These are phyloP conservation scores for Lactarius psammicola DNA, from an alignment of 768 basidiomycete species.

Conservation along the genomic window DNA sequence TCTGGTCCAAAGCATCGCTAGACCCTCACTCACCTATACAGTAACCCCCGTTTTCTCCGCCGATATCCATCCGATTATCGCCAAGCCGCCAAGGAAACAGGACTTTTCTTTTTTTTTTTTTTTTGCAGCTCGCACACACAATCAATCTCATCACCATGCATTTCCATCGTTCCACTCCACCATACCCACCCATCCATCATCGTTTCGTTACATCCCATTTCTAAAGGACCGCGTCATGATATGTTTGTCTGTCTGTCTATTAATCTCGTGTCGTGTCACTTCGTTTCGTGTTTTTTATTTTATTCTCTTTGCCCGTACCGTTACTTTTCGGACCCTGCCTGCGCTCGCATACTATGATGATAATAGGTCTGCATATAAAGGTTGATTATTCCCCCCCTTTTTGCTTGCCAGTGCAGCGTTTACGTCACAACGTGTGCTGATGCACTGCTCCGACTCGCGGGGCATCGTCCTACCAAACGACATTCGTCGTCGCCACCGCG, in stretches of 20 bases:
- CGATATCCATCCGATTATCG: neutral
- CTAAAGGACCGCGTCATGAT: neutral
- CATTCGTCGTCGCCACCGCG: neutral
- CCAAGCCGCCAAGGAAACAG: neutral
- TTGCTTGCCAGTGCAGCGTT: neutral
- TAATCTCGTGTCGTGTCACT: neutral
- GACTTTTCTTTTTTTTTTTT: neutral
- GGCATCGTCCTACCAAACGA: neutral
- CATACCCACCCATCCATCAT: slow-evolving; percentile 2
- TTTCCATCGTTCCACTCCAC: neutral
- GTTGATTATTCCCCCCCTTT: neutral
- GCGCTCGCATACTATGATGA: neutral
- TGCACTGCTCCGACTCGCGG: neutral
- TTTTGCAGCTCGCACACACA: neutral
- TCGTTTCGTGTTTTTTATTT: neutral
- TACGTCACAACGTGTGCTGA: neutral
- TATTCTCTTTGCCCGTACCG: neutral
- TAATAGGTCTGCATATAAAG: neutral
- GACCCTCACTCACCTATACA: neutral
- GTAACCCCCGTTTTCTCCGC: neutral
- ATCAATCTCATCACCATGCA: neutral
- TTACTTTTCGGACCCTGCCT: neutral
- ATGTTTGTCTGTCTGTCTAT: neutral
- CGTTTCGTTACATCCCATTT: neutral
- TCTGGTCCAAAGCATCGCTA: neutral